Evolutionary conservation across 2,329 filamentous ascomycete species (phyloP).

Genomic region (Sporothrix brasiliensis): DNA sequence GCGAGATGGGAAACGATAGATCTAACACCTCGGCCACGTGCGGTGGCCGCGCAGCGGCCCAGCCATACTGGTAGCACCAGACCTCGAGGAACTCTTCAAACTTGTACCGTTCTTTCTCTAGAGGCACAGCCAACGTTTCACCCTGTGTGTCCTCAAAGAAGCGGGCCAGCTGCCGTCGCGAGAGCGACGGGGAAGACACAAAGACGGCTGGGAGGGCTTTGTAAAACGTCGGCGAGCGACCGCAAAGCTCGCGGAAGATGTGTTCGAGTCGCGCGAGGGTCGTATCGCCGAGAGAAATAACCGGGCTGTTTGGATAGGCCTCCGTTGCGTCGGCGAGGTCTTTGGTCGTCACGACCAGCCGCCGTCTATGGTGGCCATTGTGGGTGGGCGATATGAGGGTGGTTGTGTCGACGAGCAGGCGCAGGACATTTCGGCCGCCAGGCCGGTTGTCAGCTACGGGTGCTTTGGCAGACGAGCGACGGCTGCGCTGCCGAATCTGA

Average conservation of each 20-base stretch:
- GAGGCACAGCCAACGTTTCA: slow-evolving; percentile 44
- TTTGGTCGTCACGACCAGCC: slow-evolving; percentile 34
- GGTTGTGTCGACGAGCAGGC: slow-evolving; percentile 38
- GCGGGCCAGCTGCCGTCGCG: slow-evolving; percentile 47
- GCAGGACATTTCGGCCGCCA: slow-evolving; percentile 30
- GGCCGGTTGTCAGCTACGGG: slow-evolving; percentile 20
- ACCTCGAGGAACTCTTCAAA: slow-evolving; percentile 55
- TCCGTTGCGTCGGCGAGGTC: slow-evolving; percentile 34
- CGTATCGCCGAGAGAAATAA: slow-evolving; percentile 51
- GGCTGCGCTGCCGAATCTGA: slow-evolving; percentile 27
- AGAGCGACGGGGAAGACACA: slow-evolving; percentile 37
- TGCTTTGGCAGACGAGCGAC: slow-evolving; percentile 9
- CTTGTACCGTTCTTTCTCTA: slow-evolving; percentile 49
- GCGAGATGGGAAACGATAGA: slow-evolving; percentile 69
- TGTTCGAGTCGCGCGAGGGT: slow-evolving; percentile 54
- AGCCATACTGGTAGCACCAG: slow-evolving; percentile 51
- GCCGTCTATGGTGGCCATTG: slow-evolving; percentile 38
- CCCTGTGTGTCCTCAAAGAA: slow-evolving; percentile 58
- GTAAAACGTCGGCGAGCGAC: slow-evolving; percentile 39
- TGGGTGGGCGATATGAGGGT: slow-evolving; percentile 42
- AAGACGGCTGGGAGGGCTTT: slow-evolving; percentile 12
- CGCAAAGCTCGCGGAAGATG: slow-evolving; percentile 53
- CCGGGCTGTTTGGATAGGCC: slow-evolving; percentile 34
- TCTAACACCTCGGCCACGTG: slow-evolving; percentile 55
- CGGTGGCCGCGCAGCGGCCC: slow-evolving; percentile 46